Evolutionary conservation across 2,329 filamentous ascomycete genomes (phyloP), one percentile per base, ranked within the genome.

Genomic region (Fusarium sterilihyphosum): DNA sequence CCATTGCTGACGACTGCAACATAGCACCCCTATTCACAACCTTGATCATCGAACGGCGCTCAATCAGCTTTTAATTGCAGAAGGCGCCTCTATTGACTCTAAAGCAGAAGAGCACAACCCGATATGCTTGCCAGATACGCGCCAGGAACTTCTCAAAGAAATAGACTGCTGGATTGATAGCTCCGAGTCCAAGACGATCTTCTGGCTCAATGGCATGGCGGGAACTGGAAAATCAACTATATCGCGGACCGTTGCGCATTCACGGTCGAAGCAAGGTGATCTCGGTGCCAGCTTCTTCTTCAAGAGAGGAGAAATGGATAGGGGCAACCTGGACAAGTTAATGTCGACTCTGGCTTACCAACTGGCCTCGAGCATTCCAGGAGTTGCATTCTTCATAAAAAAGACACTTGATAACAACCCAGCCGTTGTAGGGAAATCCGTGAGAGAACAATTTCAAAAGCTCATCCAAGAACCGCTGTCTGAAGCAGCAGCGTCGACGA

Each of bases 211-310:
- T 5, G 40, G 40, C 9, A 41, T 41, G 40, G 83, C 82, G 5
- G 82, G 83, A 2, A 84, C 80, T 0, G 82, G 83, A 9, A 84
- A 84, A 53, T 84, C 83, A 5, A 85, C 82, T 17, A 81, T 85
- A 13, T 78, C 70, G 5, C 78, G 81, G 78, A 84, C 75, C 80
- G 82, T 76, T 89, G 89, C 65, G 58, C 12, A 9, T 1, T 35
- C 20, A 1, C 33, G 70, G 5, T 26, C 31, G 18, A 17, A 31
- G 29, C 33, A 18, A 16, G 37, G 61, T 2, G 17, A 44, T 5
- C 76, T 84, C 11, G 80, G 71, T 6, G 83, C 40, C 26, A 26
- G 26, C 26, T 26, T 26, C 26, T 26, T 26, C 26, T 26, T 26
- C 26, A 26, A 26, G 26, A 81, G 74, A 64, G 83, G 79, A 5